phyloP scores from a whole-genome alignment of 106 monocot species.

The Allium cepa region DNA sequence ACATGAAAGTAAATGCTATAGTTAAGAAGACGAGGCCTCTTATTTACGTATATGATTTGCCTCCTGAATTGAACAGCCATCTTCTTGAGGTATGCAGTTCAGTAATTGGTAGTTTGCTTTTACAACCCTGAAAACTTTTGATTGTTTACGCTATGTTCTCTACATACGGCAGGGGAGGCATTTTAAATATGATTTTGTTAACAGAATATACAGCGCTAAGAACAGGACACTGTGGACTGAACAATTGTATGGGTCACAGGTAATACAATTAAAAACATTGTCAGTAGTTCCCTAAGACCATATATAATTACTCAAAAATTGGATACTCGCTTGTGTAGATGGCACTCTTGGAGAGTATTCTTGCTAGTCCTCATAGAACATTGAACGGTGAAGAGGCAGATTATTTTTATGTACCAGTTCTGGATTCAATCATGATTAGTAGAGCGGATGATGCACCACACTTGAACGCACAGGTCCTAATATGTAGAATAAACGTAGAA shows the following conservation, averaged over 20 bases:
- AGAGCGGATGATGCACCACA: constrained; percentile 85
- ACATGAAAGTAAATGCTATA: constrained; percentile 24
- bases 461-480: constrained; percentile 35
- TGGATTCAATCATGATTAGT: constrained; percentile 83
- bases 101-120: constrained; percentile 24
- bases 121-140: neutral
- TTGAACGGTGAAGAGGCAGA: constrained; percentile 95
- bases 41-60: constrained; percentile 97
- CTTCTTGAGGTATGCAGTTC: constrained; percentile 83
- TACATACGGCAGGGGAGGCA: constrained; percentile 63
- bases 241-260: constrained; percentile 83
- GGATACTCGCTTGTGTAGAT: constrained; percentile 36
- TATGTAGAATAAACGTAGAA: too few relatives aligned
- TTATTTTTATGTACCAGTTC: constrained; percentile 87
- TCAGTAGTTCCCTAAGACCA: too few relatives aligned
- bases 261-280: constrained; percentile 15
- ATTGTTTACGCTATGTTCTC: neutral
- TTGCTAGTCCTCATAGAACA: constrained; percentile 83
- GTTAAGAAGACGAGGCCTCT: constrained; percentile 86
- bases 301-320: too few relatives aligned
- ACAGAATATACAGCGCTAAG: constrained; percentile 62
- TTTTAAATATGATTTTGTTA: constrained; percentile 74
- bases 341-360: constrained; percentile 88
- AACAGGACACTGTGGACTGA: constrained; percentile 84
- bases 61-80: constrained; percentile 87